Evolutionary conservation across 305 asterid species (phyloP).

Genomic region (Ilex paraguariensis): DNA sequence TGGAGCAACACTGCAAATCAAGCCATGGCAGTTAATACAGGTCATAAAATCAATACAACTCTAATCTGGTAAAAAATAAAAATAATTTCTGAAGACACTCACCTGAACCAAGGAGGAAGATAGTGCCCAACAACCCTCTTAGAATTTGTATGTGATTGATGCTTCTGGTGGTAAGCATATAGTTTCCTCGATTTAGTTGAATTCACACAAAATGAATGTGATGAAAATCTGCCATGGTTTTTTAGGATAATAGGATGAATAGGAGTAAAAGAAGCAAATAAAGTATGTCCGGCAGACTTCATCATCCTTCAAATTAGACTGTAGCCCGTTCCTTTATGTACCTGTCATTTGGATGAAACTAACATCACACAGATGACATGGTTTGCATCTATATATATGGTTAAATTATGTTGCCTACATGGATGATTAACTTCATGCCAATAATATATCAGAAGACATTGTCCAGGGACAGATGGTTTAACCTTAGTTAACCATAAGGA

Average conservation of each 20-base stretch:
- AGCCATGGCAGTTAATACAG: constrained; percentile 15
- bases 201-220: constrained; percentile 32
- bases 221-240: constrained; percentile 57
- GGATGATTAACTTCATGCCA: not conserved
- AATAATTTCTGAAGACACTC: constrained; percentile 12
- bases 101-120: constrained; percentile 94
- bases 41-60: not conserved
- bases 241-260: constrained; percentile 56
- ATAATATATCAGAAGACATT: too few species aligned
- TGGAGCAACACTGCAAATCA: constrained; percentile 74
- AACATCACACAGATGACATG: constrained; percentile 47
- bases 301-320: constrained; percentile 50
- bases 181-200: constrained; percentile 37
- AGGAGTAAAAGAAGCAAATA: constrained; percentile 71
- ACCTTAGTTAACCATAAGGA: too few species aligned
- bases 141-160: constrained; percentile 35
- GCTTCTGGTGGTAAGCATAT: constrained; percentile 32
- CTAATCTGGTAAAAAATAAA: not conserved
- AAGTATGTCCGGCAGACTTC: constrained; percentile 62
- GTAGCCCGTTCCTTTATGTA: constrained; percentile 47
- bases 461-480: too few species aligned
- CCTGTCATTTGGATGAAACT: constrained; percentile 59
- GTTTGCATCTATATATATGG: constrained; percentile 11
- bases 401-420: not conserved
- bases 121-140: constrained; percentile 61